Percentiles rank a stretch among this genome's conserved stretches.
phyloP scores from a whole-genome alignment of 805 yeast genomes.

The Groenewaldozyma tartarivorans region DNA sequence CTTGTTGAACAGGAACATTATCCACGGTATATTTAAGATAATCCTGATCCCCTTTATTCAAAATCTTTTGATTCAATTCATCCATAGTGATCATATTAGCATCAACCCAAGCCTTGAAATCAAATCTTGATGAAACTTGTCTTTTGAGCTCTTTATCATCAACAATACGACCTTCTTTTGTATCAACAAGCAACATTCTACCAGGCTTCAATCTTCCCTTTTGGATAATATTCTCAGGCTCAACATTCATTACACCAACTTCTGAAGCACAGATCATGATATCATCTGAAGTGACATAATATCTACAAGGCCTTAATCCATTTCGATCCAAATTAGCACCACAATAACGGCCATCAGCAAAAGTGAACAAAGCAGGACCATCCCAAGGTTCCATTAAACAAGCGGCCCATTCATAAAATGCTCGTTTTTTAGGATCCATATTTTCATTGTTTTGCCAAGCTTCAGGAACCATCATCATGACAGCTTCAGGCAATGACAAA shows the following conservation, averaged over 20 bases:
- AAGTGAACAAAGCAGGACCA: slow-evolving; percentile 95
- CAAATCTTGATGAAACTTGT: slow-evolving; percentile 70
- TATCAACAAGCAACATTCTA: slow-evolving; percentile 89
- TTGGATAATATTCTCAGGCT: slow-evolving; percentile 67
- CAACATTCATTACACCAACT: slow-evolving; percentile 92
- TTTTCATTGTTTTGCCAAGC: slow-evolving; percentile 86
- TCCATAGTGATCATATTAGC: slow-evolving; percentile 80
- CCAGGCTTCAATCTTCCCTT: slow-evolving; percentile 97
- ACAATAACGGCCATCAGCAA: slow-evolving; percentile 95
- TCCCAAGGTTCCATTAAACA: slow-evolving; percentile 99
- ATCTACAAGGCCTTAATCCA: slow-evolving; percentile 97
- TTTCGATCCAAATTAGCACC: slow-evolving; percentile 98
- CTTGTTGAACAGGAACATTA: slow-evolving; percentile 51
- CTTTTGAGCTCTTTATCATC: slow-evolving; percentile 85
- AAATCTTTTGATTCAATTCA: slow-evolving; percentile 57
- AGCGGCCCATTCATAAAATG: slow-evolving; percentile 98
- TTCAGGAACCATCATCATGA: slow-evolving; percentile 94
- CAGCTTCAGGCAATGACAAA: slow-evolving; percentile 88
- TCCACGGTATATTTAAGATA: slow-evolving; percentile 17
- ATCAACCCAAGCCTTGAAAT: slow-evolving; percentile 87
- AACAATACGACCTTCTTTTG: slow-evolving; percentile 83
- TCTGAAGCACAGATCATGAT: slow-evolving; percentile 96
- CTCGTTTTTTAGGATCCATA: slow-evolving; percentile 86
- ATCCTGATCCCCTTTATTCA: slow-evolving; percentile 27
- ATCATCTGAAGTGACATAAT: slow-evolving; percentile 89